Percentiles rank a stretch among this genome's conserved stretches.
phyloP scores from a whole-genome alignment of 2,329 filamentous ascomycete species.

The Arthroderma uncinatum region DNA sequence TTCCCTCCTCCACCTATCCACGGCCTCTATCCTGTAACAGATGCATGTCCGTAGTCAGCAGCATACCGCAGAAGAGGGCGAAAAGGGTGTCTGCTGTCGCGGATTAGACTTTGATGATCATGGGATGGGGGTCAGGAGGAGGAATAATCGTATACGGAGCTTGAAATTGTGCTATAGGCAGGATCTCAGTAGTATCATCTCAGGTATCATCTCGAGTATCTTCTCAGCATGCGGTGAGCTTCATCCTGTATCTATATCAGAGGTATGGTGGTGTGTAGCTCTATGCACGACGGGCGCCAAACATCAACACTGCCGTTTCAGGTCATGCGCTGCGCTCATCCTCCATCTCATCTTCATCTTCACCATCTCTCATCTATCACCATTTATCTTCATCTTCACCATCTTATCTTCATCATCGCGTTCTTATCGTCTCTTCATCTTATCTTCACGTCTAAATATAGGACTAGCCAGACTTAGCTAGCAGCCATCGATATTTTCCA shows the following conservation, averaged over 20 bases:
- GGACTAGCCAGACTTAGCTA: not conserved
- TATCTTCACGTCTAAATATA: too few species aligned
- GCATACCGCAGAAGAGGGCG: not conserved
- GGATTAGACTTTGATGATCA: conserved; percentile 4
- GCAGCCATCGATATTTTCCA: too few species aligned
- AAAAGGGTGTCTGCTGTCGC: conserved; percentile 1
- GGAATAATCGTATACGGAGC: not conserved
- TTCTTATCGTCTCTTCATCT: too few species aligned
- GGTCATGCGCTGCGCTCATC: not conserved
- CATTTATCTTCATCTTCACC: not conserved
- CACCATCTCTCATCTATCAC: not conserved
- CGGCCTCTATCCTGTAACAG: not conserved
- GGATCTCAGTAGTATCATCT: too few species aligned
- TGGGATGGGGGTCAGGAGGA: conserved; percentile 4
- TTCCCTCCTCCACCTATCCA: not conserved
- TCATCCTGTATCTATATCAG: not conserved
- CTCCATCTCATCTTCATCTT: not conserved
- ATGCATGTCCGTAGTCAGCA: conserved; percentile 1
- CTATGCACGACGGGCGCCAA: not conserved
- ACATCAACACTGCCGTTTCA: not conserved
- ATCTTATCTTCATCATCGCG: not conserved
- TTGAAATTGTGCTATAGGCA: too few species aligned
- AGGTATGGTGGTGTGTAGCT: not conserved
- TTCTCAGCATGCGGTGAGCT: not conserved
- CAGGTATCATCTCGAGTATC: too few species aligned